Evolutionary conservation across 768 basidiomycete species (phyloP), one percentile per base, ranked within the genome.

Genomic region (Porpolomopsis calyptriformis): DNA sequence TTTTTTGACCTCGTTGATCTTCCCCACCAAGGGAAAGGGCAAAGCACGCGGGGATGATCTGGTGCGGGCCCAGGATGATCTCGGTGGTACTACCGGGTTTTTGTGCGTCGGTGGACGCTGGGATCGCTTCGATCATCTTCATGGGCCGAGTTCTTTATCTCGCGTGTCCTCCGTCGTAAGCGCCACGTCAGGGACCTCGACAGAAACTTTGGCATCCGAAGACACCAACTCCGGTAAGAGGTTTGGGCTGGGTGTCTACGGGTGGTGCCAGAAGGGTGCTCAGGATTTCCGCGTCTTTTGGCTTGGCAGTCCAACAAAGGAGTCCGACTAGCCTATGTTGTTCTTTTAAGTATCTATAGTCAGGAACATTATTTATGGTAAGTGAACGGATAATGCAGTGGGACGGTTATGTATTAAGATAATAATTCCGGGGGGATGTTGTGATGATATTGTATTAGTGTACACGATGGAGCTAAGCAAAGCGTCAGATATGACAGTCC

Each of bases 281-380:
- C 75, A 78, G 45, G 87, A 91, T 55, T 91, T 79, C 74, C 68
- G 87, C 18, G 74, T 90, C 10, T 80, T 90, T 57, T 91, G 87
- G 87, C 63, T 88, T 8, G 87, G 87, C 0, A 84, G 84, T 18
- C 65, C 64, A 6, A 43, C 25, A 24, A 6, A 29, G 16, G 16
- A 3, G 27, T n/a, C n/a, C n/a, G n/a, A n/a, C n/a, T n/a, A n/a
- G n/a, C n/a, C n/a, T n/a, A n/a, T n/a, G n/a, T n/a, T n/a, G n/a
- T n/a, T n/a, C n/a, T n/a, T n/a, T n/a, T n/a, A n/a, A n/a, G n/a
- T n/a, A n/a, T n/a, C n/a, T n/a, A n/a, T n/a, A n/a, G n/a, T n/a
- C n/a, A n/a, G n/a, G n/a, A n/a, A n/a, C n/a, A n/a, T n/a, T n/a
- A n/a, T n/a, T n/a, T n/a, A n/a, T n/a, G n/a, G n/a, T n/a, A n/a